A percentile compares a stretch with the other conserved stretches of the same genome.
phyloP scores from a whole-genome alignment of 1,139 yeast species.

The Kodamaea suecica region DNA sequence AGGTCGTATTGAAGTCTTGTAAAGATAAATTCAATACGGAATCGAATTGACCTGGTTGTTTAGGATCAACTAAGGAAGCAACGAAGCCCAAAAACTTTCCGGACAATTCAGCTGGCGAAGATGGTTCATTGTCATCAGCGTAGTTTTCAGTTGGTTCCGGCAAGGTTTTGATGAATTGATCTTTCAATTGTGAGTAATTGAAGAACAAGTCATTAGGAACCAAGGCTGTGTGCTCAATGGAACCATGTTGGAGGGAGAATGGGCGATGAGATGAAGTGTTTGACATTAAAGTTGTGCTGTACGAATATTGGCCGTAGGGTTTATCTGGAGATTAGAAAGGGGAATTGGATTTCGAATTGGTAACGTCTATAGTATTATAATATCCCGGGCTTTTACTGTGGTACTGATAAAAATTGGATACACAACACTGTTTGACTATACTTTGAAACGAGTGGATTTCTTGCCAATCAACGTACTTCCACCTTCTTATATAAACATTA shows the following conservation, averaged over 20 bases:
- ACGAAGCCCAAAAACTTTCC: slow-evolving; percentile 83
- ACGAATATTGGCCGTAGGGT: slow-evolving; percentile 2
- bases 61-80: slow-evolving; percentile 54
- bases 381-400: slow-evolving; percentile 6
- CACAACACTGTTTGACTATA: no score
- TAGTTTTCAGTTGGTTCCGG: slow-evolving; percentile 82
- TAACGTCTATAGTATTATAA: neutral
- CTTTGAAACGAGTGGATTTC: no score
- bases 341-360: slow-evolving; percentile 1
- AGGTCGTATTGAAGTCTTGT: slow-evolving; percentile 80
- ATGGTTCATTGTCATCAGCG: slow-evolving; percentile 86
- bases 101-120: slow-evolving; percentile 81
- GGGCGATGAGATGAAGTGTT: slow-evolving; percentile 48
- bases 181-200: slow-evolving; percentile 82
- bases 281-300: slow-evolving; percentile 14
- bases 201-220: slow-evolving; percentile 82
- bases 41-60: slow-evolving; percentile 52
- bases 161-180: slow-evolving; percentile 73
- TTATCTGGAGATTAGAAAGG: neutral
- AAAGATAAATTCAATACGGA: slow-evolving; percentile 69
- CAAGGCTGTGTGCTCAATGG: slow-evolving; percentile 81
- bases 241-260: slow-evolving; percentile 77
- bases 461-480: no score
- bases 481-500: no score
- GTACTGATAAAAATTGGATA: slow-evolving; percentile 8